Percentiles rank a stretch among this genome's conserved stretches.
These are phyloP conservation scores for Lolium perenne DNA, from an alignment of 176 grass and related monocot species.

Conservation along the genomic window DNA sequence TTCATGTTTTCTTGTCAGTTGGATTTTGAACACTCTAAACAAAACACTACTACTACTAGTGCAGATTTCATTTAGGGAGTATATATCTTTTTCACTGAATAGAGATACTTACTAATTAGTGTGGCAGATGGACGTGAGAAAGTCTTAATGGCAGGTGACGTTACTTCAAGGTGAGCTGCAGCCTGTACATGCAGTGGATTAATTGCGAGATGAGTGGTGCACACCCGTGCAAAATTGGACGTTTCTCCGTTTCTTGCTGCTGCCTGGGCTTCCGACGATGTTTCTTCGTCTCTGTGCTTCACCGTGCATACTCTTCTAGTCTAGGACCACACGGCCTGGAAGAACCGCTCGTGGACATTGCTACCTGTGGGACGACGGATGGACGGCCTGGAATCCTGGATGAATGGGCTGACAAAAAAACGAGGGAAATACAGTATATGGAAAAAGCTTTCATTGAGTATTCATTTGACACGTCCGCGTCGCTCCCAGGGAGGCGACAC, in stretches of 20 bases:
- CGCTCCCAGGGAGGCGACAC: too few relatives aligned
- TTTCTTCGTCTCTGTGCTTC: background rate
- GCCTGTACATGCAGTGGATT: background rate
- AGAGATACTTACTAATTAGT: too few relatives aligned
- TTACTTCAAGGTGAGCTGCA: background rate
- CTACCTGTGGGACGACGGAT: background rate
- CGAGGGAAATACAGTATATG: background rate
- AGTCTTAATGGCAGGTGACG: conserved; percentile 5
- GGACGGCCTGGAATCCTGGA: background rate
- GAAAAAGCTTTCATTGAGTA: too few relatives aligned
- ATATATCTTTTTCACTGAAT: too few relatives aligned
- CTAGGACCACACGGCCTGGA: background rate
- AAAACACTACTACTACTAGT: too few relatives aligned
- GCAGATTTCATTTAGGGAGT: too few relatives aligned
- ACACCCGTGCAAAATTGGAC: background rate
- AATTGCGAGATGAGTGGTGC: background rate
- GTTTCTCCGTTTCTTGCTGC: background rate
- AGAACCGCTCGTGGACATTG: background rate
- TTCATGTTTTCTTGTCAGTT: background rate
- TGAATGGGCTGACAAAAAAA: background rate
- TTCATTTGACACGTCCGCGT: too few relatives aligned
- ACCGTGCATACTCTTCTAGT: background rate
- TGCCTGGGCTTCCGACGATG: background rate
- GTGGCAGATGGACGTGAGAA: too few relatives aligned
- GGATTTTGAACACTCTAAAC: too few relatives aligned